Conservation (phyloP, 1,284 basidiomycete species). For the Malassezia arunalokei region DNA sequence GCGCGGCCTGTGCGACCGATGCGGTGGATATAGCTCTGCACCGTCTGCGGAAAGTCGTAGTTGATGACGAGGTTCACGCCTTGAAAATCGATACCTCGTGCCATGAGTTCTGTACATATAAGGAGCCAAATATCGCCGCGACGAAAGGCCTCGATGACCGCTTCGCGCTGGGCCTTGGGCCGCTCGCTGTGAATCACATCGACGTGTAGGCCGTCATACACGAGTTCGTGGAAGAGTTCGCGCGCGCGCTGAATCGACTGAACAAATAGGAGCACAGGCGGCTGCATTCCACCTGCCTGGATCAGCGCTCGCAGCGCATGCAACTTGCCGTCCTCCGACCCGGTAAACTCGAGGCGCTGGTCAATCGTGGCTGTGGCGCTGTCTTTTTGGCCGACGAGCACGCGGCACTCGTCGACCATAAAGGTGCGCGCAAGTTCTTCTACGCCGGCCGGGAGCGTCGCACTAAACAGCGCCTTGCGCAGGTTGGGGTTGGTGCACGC, state of each 20-base stretch:
- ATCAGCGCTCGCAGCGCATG: constrained; percentile 66
- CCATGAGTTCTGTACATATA: constrained; percentile 50
- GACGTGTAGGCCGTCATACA: constrained; percentile 73
- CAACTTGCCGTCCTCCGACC: constrained; percentile 82
- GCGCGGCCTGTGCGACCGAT: constrained; percentile 93
- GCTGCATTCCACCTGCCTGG: constrained; percentile 64
- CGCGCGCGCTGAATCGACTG: constrained; percentile 82
- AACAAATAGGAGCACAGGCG: constrained; percentile 83
- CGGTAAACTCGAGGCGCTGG: constrained; percentile 79
- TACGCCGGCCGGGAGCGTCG: constrained; percentile 76
- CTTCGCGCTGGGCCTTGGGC: constrained; percentile 72
- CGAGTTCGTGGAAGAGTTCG: constrained; percentile 73
- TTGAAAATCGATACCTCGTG: constrained; percentile 93
- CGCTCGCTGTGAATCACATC: constrained; percentile 84
- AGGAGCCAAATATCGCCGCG: constrained; percentile 50
- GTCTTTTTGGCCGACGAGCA: constrained; percentile 55
- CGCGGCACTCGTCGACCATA: constrained; percentile 49
- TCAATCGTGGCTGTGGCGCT: constrained; percentile 62
- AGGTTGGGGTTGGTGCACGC: constrained; percentile 63
- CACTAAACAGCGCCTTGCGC: constrained; percentile 84
- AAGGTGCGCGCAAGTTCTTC: constrained; percentile 78
- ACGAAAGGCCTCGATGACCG: constrained; percentile 60
- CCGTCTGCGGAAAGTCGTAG: constrained; percentile 52
- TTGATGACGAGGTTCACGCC: constrained; percentile 84
- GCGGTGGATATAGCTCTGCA: constrained; percentile 87